Base-by-base conservation (phyloP, 257 asterid species). In the Jaltomata sinuosa region DNA sequence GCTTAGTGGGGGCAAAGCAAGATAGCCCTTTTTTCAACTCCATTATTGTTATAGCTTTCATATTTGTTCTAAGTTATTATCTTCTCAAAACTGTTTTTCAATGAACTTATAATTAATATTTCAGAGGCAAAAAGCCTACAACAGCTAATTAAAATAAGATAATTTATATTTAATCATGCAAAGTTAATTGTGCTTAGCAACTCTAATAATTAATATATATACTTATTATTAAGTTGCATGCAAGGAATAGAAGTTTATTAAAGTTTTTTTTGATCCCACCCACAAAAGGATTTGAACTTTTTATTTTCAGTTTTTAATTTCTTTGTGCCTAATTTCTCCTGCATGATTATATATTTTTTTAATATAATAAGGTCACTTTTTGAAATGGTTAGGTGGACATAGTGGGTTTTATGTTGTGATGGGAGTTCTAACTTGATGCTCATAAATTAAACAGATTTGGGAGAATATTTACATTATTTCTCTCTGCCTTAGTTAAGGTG, bases 1-100 rank as follows among this genome's bases (percentile, higher is more conserved):
- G 84, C 78, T 88, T 89, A 88, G 97, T 90, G 98, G 97, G 91
- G 91, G 87, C 89, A 91, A 91, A 71, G 89, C 50, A 87, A 85
- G 86, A 80, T 84, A 80, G 77, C 57, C 81, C 92, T 87, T 91
- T 87, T 92, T 88, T 87, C 53, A 86, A 84, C 91, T 91, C 94
- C 95, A 94, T 92, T 90, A 91, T 89, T 90, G 89, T 61, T 83
- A 38, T 82, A 65, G 85, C 59, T 90, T 83, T 88, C 79, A 65
- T 86, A 85, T 87, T 68, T 90, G 87, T 87, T 87, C 91, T 79
- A 81, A n/a, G 86, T 86, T 90, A 88, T 90, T 89, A 86, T 92
- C 88, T 87, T 92, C 86, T 87, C 89, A 79, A 85, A 87, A 86
- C 42, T 81, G 79, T 64, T 84, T 36, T 82, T 55, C 8, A 57